phyloP scores from a whole-genome alignment of 2,329 filamentous ascomycete species.

The Nigrospora sphaerica region DNA sequence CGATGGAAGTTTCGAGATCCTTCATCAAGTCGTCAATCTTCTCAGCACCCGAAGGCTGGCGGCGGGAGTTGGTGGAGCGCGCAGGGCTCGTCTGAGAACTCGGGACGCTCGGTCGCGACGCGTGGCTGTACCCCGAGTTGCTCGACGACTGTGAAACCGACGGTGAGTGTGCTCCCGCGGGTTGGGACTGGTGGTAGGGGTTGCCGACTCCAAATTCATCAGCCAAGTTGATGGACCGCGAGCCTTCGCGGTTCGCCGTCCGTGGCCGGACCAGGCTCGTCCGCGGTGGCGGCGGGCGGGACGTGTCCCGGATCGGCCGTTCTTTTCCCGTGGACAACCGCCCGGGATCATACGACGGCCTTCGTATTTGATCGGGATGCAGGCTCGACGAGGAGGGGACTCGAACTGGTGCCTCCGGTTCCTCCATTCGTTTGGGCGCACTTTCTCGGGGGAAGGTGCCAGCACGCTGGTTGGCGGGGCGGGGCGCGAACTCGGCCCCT shows the following conservation, averaged over 20 bases:
- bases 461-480: constrained; percentile 34
- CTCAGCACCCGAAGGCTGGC: neutral
- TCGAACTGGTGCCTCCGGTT: constrained; percentile 29
- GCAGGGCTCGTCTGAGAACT: constrained; percentile 58
- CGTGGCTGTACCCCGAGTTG: constrained; percentile 50
- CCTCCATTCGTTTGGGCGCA: constrained; percentile 9
- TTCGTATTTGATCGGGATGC: constrained; percentile 29
- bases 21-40: constrained; percentile 34
- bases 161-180: constrained; percentile 25
- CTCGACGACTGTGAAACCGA: constrained; percentile 61
- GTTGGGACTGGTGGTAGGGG: constrained; percentile 43
- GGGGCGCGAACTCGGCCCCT: constrained; percentile 28
- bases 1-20: constrained; percentile 47
- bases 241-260: constrained; percentile 28
- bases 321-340: constrained; percentile 15
- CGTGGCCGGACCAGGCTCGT: constrained; percentile 37
- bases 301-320: constrained; percentile 33
- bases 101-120: constrained; percentile 40
- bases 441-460: constrained; percentile 44
- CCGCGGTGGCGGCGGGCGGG: constrained; percentile 45
- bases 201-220: constrained; percentile 55
- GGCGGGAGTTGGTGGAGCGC: constrained; percentile 24
- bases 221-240: constrained; percentile 45
- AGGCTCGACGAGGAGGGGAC: constrained; percentile 41
- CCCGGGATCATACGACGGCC: constrained; percentile 15